phyloP scores from a whole-genome alignment of 352 stramenopile species.

The Nothophytophthora sp. region DNA sequence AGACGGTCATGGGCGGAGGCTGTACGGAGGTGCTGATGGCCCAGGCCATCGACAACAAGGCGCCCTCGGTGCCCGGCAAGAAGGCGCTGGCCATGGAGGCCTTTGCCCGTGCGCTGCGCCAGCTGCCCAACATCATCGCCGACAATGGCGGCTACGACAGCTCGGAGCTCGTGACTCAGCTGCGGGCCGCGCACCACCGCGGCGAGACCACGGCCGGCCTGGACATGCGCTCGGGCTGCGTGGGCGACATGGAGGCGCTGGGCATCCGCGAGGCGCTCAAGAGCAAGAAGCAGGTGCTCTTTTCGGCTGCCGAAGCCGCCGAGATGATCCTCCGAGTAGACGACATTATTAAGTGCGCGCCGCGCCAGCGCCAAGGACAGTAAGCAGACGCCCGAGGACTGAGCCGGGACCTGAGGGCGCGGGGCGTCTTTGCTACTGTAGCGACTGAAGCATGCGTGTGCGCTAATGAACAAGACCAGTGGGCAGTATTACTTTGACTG shows the following conservation, averaged over 20 bases:
- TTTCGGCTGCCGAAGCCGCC: constrained; percentile 97
- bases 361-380: constrained; percentile 67
- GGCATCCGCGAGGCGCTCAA: constrained; percentile 97
- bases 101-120: constrained; percentile 95
- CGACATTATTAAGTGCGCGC: constrained; percentile 97
- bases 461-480: constrained; percentile 31
- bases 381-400: constrained; percentile 26
- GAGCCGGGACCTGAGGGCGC: constrained; percentile 13
- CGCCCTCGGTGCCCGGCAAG: constrained; percentile 95
- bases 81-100: constrained; percentile 98
- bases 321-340: constrained; percentile 99
- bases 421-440: constrained; percentile 6
- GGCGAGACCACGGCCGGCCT: constrained; percentile 94
- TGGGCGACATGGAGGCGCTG: constrained; percentile 97
- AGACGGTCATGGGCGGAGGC: constrained; percentile 96
- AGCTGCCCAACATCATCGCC: constrained; percentile 98
- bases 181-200: constrained; percentile 93
- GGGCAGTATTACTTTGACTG: constrained; percentile 24
- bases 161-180: constrained; percentile 96
- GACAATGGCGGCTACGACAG: constrained; percentile 99
- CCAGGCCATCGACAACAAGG: constrained; percentile 90
- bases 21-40: constrained; percentile 98
- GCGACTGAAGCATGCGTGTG: constrained; percentile 12
- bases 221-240: constrained; percentile 96
- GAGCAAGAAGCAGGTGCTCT: constrained; percentile 97